A percentile compares a stretch with the other conserved stretches of the same genome.
Evolutionary conservation across 2,329 filamentous ascomycete species (phyloP).

Genomic region (Stromatinia cepivora): DNA sequence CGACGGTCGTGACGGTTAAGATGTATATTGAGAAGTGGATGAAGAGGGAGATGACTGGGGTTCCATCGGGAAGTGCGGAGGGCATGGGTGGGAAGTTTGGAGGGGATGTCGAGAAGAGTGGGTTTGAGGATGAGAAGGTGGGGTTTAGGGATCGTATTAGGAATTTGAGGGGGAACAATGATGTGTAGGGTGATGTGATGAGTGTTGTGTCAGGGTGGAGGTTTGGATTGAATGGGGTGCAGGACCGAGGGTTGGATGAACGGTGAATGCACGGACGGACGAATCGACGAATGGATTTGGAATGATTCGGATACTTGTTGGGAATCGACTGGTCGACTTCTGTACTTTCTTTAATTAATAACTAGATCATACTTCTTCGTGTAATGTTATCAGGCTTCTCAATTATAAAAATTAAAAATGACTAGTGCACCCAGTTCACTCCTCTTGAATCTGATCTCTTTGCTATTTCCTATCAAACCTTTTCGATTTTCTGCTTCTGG

Average conservation of each 20-base stretch:
- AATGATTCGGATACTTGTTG: neutral
- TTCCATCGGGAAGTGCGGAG: neutral
- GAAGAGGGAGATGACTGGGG: neutral
- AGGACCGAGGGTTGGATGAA: too few species aligned
- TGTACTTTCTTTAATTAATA: neutral
- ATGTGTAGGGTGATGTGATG: neutral
- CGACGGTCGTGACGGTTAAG: neutral
- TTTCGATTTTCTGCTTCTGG: too few species aligned
- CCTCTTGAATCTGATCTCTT: too few species aligned
- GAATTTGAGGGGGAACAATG: slow-evolving; percentile 1
- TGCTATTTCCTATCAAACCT: too few species aligned
- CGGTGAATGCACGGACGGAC: neutral
- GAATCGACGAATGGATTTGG: neutral
- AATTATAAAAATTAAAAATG: too few species aligned
- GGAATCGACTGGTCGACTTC: slow-evolving; percentile 15
- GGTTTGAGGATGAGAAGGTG: neutral
- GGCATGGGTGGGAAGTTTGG: neutral
- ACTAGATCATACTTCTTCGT: neutral
- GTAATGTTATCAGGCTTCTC: too few species aligned
- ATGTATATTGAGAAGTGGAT: slow-evolving; percentile 9
- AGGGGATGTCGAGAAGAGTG: neutral
- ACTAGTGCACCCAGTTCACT: too few species aligned
- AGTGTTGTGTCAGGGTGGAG: neutral
- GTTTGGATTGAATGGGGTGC: neutral
- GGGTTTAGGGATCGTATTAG: slow-evolving; percentile 1